Evolutionary conservation across 768 basidiomycete species (phyloP).

Genomic region (Astraeus odoratus): DNA sequence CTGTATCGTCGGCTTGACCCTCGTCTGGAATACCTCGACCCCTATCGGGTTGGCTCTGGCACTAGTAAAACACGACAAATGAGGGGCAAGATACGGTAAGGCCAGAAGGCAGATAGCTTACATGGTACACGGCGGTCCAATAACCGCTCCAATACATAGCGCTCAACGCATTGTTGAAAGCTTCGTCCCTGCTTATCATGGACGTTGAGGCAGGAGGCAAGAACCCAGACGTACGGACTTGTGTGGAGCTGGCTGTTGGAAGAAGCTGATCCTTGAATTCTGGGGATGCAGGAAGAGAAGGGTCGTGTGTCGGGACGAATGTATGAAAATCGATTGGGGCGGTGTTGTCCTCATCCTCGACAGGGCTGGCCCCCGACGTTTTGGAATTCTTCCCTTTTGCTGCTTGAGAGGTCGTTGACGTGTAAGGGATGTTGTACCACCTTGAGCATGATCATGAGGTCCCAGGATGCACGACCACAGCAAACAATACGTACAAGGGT

Average conservation of each 20-base stretch:
- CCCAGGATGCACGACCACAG: background rate
- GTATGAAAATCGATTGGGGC: constrained; percentile 62
- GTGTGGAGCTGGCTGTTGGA: constrained; percentile 4
- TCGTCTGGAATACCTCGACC: constrained; percentile 20
- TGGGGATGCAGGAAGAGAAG: constrained; percentile 40
- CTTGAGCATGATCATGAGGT: constrained; percentile 29
- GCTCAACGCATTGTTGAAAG: constrained; percentile 63
- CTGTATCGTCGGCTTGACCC: constrained; percentile 24
- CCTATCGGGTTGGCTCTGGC: constrained; percentile 22
- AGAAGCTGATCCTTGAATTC: constrained; percentile 3
- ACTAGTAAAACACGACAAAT: constrained; percentile 20
- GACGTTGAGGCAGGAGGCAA: constrained; percentile 28
- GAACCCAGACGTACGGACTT: constrained; percentile 10
- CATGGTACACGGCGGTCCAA: constrained; percentile 83
- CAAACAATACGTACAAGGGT: constrained; percentile 56
- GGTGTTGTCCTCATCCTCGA: constrained; percentile 41
- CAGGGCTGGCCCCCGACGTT: constrained; percentile 4
- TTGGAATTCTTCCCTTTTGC: constrained; percentile 8
- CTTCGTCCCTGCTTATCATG: constrained; percentile 61
- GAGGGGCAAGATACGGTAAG: background rate
- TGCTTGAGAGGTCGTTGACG: constrained; percentile 10
- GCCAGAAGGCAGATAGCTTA: constrained; percentile 26
- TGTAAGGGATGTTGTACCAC: constrained; percentile 68
- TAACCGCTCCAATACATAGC: constrained; percentile 88
- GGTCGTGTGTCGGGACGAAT: constrained; percentile 64